A percentile compares a stretch with the other conserved stretches of the same genome.
These are phyloP conservation scores for Solanum hybrid DNA, from an alignment of 305 asterid species.

Conservation along the genomic window DNA sequence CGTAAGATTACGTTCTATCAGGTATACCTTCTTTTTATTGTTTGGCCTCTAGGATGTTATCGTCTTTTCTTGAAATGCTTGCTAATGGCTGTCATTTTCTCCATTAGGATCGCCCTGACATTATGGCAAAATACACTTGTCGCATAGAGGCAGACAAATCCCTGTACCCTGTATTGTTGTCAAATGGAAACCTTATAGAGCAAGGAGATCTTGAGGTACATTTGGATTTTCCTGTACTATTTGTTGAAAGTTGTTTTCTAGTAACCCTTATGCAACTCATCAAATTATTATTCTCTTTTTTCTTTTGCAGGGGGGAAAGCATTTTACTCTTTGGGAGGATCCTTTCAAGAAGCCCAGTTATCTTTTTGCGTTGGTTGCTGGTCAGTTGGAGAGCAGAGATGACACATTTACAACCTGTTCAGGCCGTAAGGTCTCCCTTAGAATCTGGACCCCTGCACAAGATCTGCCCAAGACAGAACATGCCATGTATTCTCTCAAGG, in stretches of 20 bases:
- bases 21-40: conserved; percentile 24
- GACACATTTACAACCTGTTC: conserved; percentile 67
- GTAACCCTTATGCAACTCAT: not conserved
- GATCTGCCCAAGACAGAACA: conserved; percentile 79
- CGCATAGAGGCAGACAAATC: conserved; percentile 79
- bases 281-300: not conserved
- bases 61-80: not conserved
- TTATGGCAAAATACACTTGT: conserved; percentile 81
- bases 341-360: conserved; percentile 87
- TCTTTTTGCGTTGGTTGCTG: conserved; percentile 91
- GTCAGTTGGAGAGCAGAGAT: conserved; percentile 76
- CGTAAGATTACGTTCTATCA: conserved; percentile 83
- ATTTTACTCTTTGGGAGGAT: conserved; percentile 78
- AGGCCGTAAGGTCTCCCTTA: conserved; percentile 60
- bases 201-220: conserved; percentile 77
- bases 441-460: conserved; percentile 81
- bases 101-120: conserved; percentile 83
- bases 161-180: conserved; percentile 72
- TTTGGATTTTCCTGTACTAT: not conserved
- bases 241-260: not conserved
- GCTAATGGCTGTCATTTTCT: conserved; percentile 15
- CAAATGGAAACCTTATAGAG: conserved; percentile 74
- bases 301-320: conserved; percentile 54
- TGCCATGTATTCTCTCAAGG: conserved; percentile 90
- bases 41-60: not conserved